Evolutionary conservation across 768 basidiomycete genomes (phyloP).

Genomic region (Phylloporus sp.): DNA sequence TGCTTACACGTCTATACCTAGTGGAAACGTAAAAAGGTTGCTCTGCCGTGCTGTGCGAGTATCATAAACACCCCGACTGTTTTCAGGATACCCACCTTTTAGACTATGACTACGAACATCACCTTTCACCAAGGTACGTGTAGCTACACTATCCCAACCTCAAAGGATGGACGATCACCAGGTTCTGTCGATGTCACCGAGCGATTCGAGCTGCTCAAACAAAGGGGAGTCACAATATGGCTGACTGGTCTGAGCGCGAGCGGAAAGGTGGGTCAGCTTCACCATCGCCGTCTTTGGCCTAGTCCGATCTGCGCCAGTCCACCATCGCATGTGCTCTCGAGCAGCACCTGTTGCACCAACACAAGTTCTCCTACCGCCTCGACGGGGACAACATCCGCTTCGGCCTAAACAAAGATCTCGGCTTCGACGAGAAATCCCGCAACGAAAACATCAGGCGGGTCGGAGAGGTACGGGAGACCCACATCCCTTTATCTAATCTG

Average conservation of each 20-base stretch:
- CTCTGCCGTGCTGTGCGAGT: too few relatives aligned
- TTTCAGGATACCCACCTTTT: too few relatives aligned
- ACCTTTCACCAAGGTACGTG: slow-evolving; percentile 65
- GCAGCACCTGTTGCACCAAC: slow-evolving; percentile 85
- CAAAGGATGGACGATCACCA: slow-evolving; percentile 26
- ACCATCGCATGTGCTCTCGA: slow-evolving; percentile 97
- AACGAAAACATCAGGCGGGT: slow-evolving; percentile 96
- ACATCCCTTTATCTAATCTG: slow-evolving; percentile 10
- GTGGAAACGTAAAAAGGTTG: too few relatives aligned
- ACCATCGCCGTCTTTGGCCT: background rate
- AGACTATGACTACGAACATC: slow-evolving; percentile 44
- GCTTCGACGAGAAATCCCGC: slow-evolving; percentile 87
- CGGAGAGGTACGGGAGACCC: slow-evolving; percentile 65
- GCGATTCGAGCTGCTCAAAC: slow-evolving; percentile 62
- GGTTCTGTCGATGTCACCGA: slow-evolving; percentile 71
- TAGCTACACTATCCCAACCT: background rate
- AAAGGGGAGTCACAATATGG: slow-evolving; percentile 93
- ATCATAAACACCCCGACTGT: too few relatives aligned
- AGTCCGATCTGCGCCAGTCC: slow-evolving; percentile 50
- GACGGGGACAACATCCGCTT: slow-evolving; percentile 97
- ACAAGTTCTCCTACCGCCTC: slow-evolving; percentile 84
- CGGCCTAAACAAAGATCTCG: slow-evolving; percentile 94
- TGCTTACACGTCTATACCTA: too few relatives aligned
- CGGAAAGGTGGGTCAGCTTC: slow-evolving; percentile 65
- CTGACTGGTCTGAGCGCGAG: slow-evolving; percentile 93